Evolutionary conservation across 257 asterid genomes (phyloP).

Genomic region (Ilex asprella): DNA sequence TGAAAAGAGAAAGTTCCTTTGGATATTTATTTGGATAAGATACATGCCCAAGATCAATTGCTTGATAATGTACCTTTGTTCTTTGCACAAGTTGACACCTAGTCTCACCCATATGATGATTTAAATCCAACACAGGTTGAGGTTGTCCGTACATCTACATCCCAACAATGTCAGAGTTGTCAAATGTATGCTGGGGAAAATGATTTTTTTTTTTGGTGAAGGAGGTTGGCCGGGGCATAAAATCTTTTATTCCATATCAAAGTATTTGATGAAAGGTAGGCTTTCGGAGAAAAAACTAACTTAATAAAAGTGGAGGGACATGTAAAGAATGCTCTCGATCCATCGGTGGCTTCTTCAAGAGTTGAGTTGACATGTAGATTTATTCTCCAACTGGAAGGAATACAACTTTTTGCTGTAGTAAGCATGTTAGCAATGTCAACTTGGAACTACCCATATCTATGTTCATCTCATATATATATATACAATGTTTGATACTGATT

Average conservation of each 20-base stretch:
- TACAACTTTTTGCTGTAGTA: no score
- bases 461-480: no score
- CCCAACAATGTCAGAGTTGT: neutral
- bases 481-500: no score
- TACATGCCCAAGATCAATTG: slow-evolving; percentile 24
- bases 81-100: slow-evolving; percentile 33
- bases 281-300: slow-evolving; percentile 10
- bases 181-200: neutral
- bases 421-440: no score
- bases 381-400: no score
- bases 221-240: slow-evolving; percentile 21
- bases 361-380: no score
- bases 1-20: slow-evolving; percentile 19
- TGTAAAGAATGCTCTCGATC: no score
- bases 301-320: no score
- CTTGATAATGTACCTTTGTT: slow-evolving; percentile 20
- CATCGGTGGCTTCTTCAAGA: no score
- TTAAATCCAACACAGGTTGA: neutral
- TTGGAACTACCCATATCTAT: no score
- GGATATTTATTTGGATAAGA: slow-evolving; percentile 35
- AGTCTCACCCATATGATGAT: neutral
- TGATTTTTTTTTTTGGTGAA: no score
- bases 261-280: slow-evolving; percentile 9
- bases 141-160: slow-evolving; percentile 17
- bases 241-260: slow-evolving; percentile 23